phyloP scores from a whole-genome alignment of 1,139 yeast species.

The Zygotorulaspora mrakii region DNA sequence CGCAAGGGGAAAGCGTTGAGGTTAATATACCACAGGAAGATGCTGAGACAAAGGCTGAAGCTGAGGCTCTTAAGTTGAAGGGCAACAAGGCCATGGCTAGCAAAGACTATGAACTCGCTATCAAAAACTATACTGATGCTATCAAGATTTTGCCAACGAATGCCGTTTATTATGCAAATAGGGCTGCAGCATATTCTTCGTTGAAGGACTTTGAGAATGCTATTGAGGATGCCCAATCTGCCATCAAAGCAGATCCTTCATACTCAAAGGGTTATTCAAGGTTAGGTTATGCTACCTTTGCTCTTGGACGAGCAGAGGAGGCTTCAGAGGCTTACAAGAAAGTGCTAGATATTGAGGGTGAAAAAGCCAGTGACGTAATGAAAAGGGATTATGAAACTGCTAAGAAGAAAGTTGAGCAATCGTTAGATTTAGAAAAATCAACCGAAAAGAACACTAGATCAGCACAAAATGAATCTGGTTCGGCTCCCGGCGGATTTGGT shows the following conservation, averaged over 20 bases:
- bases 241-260: conserved; percentile 69
- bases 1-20: conserved; percentile 37
- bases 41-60: conserved; percentile 56
- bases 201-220: conserved; percentile 72
- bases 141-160: conserved; percentile 64
- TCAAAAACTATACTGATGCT: conserved; percentile 78
- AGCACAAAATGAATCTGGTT: conserved; percentile 18
- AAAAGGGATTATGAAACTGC: conserved; percentile 91
- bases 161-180: conserved; percentile 83
- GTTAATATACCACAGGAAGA: conserved; percentile 44
- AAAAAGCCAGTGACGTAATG: conserved; percentile 83
- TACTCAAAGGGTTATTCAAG: conserved; percentile 95
- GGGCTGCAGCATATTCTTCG: conserved; percentile 96
- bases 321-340: conserved; percentile 86
- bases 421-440: conserved; percentile 44
- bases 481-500: conserved; percentile 66
- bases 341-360: conserved; percentile 87
- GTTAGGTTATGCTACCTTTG: conserved; percentile 88
- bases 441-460: conserved; percentile 8
- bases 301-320: conserved; percentile 83
- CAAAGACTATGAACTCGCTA: conserved; percentile 65
- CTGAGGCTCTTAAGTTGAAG: conserved; percentile 78
- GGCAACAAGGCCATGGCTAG: conserved; percentile 93
- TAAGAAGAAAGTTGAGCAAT: conserved; percentile 75
- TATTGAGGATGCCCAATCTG: conserved; percentile 74